phyloP scores from a whole-genome alignment of 768 basidiomycete genomes.

The Trametes sanguinea region DNA sequence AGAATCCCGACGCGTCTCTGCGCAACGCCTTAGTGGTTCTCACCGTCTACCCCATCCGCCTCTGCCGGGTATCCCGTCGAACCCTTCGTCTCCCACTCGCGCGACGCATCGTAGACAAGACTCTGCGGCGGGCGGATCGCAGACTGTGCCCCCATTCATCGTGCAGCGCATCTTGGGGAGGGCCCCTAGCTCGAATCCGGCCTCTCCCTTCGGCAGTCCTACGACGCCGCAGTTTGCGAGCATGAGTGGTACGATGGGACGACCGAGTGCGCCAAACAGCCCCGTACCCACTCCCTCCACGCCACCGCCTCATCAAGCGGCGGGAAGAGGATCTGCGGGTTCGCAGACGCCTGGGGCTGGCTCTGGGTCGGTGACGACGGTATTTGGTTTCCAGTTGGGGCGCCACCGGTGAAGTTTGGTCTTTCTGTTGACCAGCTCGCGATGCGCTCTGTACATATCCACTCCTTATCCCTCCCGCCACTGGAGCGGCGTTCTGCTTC shows the following conservation, averaged over 20 bases:
- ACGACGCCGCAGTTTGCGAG: constrained; percentile 18
- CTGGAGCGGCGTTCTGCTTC: constrained; percentile 18
- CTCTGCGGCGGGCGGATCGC: constrained; percentile 18
- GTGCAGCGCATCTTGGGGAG: constrained; percentile 35
- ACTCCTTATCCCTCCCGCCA: constrained; percentile 3
- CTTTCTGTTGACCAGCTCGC: background rate
- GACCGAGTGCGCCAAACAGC: background rate
- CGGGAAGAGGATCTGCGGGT: background rate
- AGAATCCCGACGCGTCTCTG: constrained; percentile 29
- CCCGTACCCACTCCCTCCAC: background rate
- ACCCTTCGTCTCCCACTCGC: constrained; percentile 13
- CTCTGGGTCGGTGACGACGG: constrained; percentile 13
- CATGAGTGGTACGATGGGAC: constrained; percentile 1
- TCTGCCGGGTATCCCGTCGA: constrained; percentile 15
- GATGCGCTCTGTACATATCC: constrained; percentile 9
- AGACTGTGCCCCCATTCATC: constrained; percentile 34
- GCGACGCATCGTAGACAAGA: constrained; percentile 13
- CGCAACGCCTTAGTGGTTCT: constrained; percentile 22
- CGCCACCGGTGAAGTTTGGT: constrained; percentile 9
- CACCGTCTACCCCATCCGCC: constrained; percentile 31
- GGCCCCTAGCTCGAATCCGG: constrained; percentile 7
- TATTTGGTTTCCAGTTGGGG: constrained; percentile 21
- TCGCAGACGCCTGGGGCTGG: background rate
- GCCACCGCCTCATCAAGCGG: background rate
- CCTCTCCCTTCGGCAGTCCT: constrained; percentile 21